Evolutionary conservation across 2,329 filamentous ascomycete genomes (phyloP).

Genomic region (Cordyceps pruinosa): DNA sequence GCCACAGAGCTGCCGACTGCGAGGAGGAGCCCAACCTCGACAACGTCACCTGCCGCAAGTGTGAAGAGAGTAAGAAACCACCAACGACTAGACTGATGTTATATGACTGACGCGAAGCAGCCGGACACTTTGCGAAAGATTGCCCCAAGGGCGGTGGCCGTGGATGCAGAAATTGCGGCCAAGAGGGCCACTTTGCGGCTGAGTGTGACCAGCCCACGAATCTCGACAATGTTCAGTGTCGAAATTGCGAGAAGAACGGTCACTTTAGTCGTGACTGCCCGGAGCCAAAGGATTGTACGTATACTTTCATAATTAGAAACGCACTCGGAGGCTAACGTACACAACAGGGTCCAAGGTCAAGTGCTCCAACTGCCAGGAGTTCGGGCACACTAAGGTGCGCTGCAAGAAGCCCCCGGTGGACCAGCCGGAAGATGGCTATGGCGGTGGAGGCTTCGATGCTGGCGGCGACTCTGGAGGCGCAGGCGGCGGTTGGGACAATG

Average conservation of each 20-base stretch:
- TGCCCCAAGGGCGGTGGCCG: conserved; percentile 55
- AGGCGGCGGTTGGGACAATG: background rate
- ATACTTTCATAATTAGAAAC: background rate
- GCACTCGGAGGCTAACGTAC: conserved; percentile 15
- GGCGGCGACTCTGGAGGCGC: background rate
- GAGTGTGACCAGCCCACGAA: conserved; percentile 43
- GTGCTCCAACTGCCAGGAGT: conserved; percentile 32
- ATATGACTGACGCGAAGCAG: conserved; percentile 25
- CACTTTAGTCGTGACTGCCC: conserved; percentile 58
- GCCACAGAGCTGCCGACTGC: conserved; percentile 45
- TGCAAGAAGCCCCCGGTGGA: conserved; percentile 27
- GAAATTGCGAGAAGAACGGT: conserved; percentile 52
- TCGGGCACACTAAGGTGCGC: conserved; percentile 33
- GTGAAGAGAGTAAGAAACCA: conserved; percentile 46
- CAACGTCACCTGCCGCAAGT: conserved; percentile 60
- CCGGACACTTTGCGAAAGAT: conserved; percentile 56
- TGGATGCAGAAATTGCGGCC: conserved; percentile 56
- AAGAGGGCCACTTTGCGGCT: conserved; percentile 50
- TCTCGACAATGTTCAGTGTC: conserved; percentile 47
- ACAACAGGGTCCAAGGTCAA: conserved; percentile 33
- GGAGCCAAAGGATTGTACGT: conserved; percentile 40
- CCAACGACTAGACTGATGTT: background rate
- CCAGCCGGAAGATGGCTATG: conserved; percentile 3
- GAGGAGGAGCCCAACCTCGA: conserved; percentile 55
- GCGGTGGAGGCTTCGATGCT: background rate